Evolutionary conservation across 768 basidiomycete species (phyloP).

Genomic region (Termitomyces eurrhizus): DNA sequence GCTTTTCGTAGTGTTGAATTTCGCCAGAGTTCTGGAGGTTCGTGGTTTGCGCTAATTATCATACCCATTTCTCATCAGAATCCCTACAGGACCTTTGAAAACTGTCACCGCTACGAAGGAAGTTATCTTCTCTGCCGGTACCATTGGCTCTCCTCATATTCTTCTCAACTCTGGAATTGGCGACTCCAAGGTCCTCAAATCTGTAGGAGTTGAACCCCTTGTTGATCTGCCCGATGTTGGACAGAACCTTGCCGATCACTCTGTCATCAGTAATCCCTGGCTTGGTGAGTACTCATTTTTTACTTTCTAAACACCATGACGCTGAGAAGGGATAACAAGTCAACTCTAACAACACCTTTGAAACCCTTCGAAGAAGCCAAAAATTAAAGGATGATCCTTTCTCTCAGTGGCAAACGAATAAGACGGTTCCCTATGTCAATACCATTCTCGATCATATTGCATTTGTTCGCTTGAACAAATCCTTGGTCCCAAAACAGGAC

Average conservation of each 20-base stretch:
- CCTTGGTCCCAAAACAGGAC: constrained; percentile 15
- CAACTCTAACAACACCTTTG: constrained; percentile 25
- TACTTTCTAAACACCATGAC: neutral
- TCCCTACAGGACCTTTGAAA: constrained; percentile 4
- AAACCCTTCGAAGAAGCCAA: constrained; percentile 19
- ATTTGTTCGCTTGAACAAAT: constrained; percentile 24
- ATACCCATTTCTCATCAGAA: neutral
- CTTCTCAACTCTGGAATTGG: constrained; percentile 33
- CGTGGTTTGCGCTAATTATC: neutral
- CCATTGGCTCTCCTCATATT: constrained; percentile 27
- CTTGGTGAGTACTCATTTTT: constrained; percentile 9
- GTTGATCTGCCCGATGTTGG: constrained; percentile 34
- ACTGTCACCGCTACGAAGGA: constrained; percentile 26
- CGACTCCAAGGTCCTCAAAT: constrained; percentile 13
- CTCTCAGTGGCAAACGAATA: constrained; percentile 24
- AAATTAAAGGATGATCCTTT: constrained; percentile 10
- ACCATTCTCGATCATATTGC: constrained; percentile 22
- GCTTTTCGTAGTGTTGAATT: constrained; percentile 18
- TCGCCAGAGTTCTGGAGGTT: constrained; percentile 10
- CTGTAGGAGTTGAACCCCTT: constrained; percentile 19
- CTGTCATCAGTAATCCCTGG: constrained; percentile 22
- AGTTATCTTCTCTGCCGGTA: constrained; percentile 33
- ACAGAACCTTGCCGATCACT: constrained; percentile 33
- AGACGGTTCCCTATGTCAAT: constrained; percentile 27
- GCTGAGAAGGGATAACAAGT: neutral